Evolutionary conservation across 257 asterid species (phyloP).

Genomic region (Gentiana dahurica): DNA sequence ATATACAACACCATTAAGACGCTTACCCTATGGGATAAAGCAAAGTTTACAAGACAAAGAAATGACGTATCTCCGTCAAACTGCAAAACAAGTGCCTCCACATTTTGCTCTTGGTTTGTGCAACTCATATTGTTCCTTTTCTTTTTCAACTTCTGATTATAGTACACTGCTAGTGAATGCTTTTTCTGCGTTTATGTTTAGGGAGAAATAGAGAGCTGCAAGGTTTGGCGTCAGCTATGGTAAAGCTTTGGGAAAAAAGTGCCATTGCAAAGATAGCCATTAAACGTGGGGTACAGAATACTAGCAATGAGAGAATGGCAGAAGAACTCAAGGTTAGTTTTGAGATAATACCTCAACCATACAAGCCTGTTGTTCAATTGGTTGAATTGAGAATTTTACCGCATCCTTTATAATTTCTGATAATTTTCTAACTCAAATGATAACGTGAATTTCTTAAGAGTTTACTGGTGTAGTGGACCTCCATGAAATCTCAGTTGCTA

Average conservation of each 20-base stretch:
- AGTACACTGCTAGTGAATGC: neutral
- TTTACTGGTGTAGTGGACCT: too few relatives aligned
- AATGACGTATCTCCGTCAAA: constrained; percentile 69
- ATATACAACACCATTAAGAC: constrained; percentile 63
- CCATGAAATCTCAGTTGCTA: too few relatives aligned
- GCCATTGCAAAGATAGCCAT: constrained; percentile 81
- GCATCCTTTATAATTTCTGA: too few relatives aligned
- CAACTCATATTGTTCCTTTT: constrained; percentile 5
- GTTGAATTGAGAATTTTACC: too few relatives aligned
- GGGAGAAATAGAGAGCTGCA: constrained; percentile 82
- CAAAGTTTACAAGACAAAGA: constrained; percentile 42
- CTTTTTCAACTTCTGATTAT: neutral
- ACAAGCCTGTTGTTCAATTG: too few relatives aligned
- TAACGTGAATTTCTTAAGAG: too few relatives aligned
- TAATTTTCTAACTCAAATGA: too few relatives aligned
- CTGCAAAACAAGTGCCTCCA: constrained; percentile 64
- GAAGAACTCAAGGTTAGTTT: constrained; percentile 79
- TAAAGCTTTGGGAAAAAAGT: constrained; percentile 75
- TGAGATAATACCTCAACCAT: neutral
- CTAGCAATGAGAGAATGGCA: constrained; percentile 81
- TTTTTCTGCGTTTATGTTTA: constrained; percentile 11
- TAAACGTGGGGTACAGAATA: constrained; percentile 81
- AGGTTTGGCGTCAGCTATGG: constrained; percentile 87
- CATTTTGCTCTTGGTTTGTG: constrained; percentile 84
- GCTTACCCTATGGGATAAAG: constrained; percentile 55